Base-by-base conservation (phyloP, 2,329 filamentous ascomycete genomes). In the Colletotrichum caudatum region DNA sequence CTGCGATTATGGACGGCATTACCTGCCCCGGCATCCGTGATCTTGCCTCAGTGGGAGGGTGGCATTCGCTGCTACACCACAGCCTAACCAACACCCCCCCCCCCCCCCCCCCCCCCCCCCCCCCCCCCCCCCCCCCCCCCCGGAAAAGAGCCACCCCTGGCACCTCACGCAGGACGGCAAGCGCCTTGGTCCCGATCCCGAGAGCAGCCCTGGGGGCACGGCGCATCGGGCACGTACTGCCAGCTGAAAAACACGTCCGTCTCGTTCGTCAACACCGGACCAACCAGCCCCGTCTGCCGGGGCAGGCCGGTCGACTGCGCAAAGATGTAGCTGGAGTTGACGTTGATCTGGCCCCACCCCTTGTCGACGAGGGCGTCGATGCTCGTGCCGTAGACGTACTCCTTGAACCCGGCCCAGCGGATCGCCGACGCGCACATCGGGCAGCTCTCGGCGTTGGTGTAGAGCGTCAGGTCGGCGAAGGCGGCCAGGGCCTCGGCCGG, bases 341-440 rank as follows among this genome's bases (percentile, higher is more conserved):
- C 80, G 6, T 80, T 78, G 54, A 89, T 88, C 78, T 88, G 85
- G 7, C 77, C 76, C 86, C 87, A 89, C 7, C 86, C 87, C 48
- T 81, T 77, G 46, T 81, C 77, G 16, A 85, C 77, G 41, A 89
- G 78, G 6, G 78, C 80, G 33, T 83, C 79, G 70, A 88, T 86
- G 35, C 81, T 84, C 1, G 86, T 88, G 7, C 86, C 86, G 74
- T 85, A 89, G 9, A 89, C 81, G 75, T 86, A 87, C 77, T 89
- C 87, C 48, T 79, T 81, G 79, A 89, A 88, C 0, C 86, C 86
- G 0, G 86, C 81, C 85, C 86, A 89, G 1, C 86, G 83, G 72
- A 89, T 88, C 0, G 86, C 87, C 8, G 85, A 83, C 1, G 87
- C 86, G 74, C 88, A 90, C 84, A 89, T 90, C 8, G 87, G 84